Evolutionary conservation across 257 asterid genomes (phyloP).

Genomic region (Ocimum tenuiflorum): DNA sequence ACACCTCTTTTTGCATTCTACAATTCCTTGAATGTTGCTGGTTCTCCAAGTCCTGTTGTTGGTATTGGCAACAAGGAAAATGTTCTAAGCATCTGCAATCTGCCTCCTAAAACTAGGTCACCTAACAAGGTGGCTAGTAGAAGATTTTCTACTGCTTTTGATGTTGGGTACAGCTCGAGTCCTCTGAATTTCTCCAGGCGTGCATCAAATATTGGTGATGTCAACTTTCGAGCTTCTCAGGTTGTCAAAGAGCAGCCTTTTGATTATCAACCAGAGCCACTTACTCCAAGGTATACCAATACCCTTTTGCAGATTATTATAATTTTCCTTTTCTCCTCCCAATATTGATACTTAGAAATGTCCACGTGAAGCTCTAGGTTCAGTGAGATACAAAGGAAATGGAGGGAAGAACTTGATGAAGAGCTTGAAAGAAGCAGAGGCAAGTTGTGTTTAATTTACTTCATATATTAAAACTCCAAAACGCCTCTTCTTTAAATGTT

Average conservation of each 20-base stretch:
- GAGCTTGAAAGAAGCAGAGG: conserved; percentile 90
- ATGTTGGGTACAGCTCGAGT: conserved; percentile 51
- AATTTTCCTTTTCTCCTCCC: background rate
- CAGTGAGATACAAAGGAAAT: conserved; percentile 69
- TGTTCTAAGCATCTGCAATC: conserved; percentile 49
- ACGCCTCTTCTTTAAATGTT: too few relatives aligned
- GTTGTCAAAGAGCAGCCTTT: conserved; percentile 47
- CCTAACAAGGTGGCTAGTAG: conserved; percentile 60
- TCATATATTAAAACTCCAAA: background rate
- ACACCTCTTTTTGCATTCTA: conserved; percentile 86
- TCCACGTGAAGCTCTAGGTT: conserved; percentile 40
- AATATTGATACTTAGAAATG: conserved; percentile 14
- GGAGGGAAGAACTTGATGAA: conserved; percentile 98
- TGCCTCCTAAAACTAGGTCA: conserved; percentile 89
- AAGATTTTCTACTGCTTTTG: conserved; percentile 73
- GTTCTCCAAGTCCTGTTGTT: conserved; percentile 47
- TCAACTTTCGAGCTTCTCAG: conserved; percentile 37
- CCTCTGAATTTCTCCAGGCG: conserved; percentile 63
- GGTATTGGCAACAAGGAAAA: conserved; percentile 74
- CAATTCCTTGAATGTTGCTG: conserved; percentile 65
- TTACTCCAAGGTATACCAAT: conserved; percentile 60
- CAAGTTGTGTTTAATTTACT: conserved; percentile 28
- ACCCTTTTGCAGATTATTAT: background rate
- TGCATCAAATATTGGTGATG: conserved; percentile 52
- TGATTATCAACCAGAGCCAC: conserved; percentile 51